phyloP scores from a whole-genome alignment of 805 yeast species.

The Yarrowia sp. region DNA sequence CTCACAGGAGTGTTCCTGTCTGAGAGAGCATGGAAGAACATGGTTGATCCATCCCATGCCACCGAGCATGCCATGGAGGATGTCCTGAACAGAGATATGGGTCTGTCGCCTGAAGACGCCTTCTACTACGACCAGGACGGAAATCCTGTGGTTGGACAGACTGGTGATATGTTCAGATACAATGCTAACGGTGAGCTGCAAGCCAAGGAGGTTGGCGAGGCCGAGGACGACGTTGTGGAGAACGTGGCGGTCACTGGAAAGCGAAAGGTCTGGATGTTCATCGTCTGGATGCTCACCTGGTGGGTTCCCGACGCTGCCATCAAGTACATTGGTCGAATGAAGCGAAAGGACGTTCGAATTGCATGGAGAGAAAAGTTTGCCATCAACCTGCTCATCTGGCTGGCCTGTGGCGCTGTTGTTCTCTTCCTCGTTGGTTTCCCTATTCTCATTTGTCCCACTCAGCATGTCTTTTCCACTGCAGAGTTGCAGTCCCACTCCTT shows the following conservation, averaged over 20 bases:
- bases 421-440: conserved; percentile 53
- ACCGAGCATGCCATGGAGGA: conserved; percentile 43
- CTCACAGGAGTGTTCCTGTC: conserved; percentile 53
- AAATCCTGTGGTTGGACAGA: conserved; percentile 44
- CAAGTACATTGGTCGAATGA: conserved; percentile 47
- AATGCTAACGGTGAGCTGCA: conserved; percentile 44
- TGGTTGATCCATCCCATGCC: conserved; percentile 48
- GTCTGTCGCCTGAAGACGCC: conserved; percentile 42
- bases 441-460: conserved; percentile 53
- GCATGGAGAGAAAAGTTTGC: conserved; percentile 56
- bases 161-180: conserved; percentile 51
- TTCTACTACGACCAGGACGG: conserved; percentile 48
- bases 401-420: conserved; percentile 49
- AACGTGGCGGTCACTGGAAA: conserved; percentile 48
- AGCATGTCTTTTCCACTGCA: conserved; percentile 49
- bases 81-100: conserved; percentile 26
- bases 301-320: conserved; percentile 53
- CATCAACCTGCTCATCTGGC: conserved; percentile 54
- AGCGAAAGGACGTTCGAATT: conserved; percentile 50
- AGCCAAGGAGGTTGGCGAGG: conserved; percentile 47
- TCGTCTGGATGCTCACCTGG: conserved; percentile 52
- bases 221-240: conserved; percentile 48
- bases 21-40: conserved; percentile 53
- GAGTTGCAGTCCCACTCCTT: conserved; percentile 49
- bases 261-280: conserved; percentile 51